Base-by-base conservation (phyloP, 1,284 basidiomycete species). In the Neonothopanus nambi region DNA sequence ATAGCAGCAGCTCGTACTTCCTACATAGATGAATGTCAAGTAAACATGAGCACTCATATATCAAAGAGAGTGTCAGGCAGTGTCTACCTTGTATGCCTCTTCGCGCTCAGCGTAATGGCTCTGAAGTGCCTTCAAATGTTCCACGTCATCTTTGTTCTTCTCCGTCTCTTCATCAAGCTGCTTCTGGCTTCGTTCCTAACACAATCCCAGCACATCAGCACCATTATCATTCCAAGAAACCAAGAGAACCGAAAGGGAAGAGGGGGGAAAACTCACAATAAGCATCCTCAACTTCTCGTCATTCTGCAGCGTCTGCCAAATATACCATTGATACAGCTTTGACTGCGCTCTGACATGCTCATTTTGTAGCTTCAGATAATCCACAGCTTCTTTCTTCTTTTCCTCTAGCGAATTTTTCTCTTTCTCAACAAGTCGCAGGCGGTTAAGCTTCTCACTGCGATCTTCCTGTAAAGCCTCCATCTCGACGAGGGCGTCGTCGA, bases 341-440 rank as follows among this genome's bases (percentile, higher is more conserved):
- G 87, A 91, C 60, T 84, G 78, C 18, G 91, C 89, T 50, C 81
- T 73, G 2, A 85, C 82, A 53, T 89, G 83, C 55, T 94, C 88
- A 66, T 98, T 98, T 65, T 89, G 86, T 59, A 95, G 74, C 50
- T 89, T 81, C 39, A 98, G 73, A 67, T 85, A 98, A 52, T 88
- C 84, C 61, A 95, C 87, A 0, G 93, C 93, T 62, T 96, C 93
- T 52, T 79, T 82, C 72, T 95, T 93, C 75, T 92, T 82, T 37
- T 82, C 85, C 70, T 96, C 94, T n/a, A 99, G 76, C 0, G 88
- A 81, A 18, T 84, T 82, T 70, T 96, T 95, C 68, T 99, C 96
- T 59, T 89, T 86, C 70, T 98, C 96, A 2, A 98, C 95, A 43
- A 96, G 87, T 40, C 93, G 85, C 18, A 99, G 78, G 7, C 95